Evolutionary conservation across 768 basidiomycete genomes (phyloP).

Genomic region (Candolleomyces efflorescens): DNA sequence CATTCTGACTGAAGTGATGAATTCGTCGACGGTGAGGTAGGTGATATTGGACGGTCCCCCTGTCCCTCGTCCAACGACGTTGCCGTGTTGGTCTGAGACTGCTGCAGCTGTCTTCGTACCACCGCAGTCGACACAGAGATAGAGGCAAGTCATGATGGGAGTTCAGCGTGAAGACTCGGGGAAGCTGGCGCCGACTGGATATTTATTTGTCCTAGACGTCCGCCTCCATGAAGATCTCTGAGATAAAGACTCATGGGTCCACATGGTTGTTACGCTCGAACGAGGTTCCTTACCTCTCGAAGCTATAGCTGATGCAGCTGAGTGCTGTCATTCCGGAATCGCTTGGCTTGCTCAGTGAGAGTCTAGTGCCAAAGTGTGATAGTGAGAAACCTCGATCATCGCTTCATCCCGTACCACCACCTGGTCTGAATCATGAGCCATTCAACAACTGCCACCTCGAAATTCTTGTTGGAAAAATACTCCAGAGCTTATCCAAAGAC

Average conservation of each 20-base stretch:
- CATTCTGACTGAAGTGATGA: constrained; percentile 46
- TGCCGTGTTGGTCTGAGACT: constrained; percentile 54
- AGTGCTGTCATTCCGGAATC: no score
- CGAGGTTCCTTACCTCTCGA: not conserved
- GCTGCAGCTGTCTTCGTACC: constrained; percentile 85
- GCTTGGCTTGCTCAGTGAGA: not conserved
- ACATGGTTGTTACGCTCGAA: not conserved
- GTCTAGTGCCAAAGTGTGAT: no score
- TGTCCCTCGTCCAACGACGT: constrained; percentile 59
- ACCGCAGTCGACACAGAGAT: constrained; percentile 84
- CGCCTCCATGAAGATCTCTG: no score
- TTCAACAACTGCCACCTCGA: constrained; percentile 56
- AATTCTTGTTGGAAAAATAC: constrained; percentile 58
- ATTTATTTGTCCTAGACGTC: no score
- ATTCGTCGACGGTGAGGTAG: constrained; percentile 63
- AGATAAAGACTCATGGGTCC: not conserved
- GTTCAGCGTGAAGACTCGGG: not conserved
- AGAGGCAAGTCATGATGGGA: constrained; percentile 29
- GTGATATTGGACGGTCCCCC: constrained; percentile 86
- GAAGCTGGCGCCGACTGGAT: no score
- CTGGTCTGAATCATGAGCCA: constrained; percentile 41
- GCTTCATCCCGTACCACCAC: not conserved
- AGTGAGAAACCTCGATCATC: no score
- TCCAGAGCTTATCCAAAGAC: constrained; percentile 54
- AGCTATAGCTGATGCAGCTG: not conserved